Evolutionary conservation across 371 early-diverging fungal genomes (phyloP).

Genomic region (Basidiobolus meristosporus): DNA sequence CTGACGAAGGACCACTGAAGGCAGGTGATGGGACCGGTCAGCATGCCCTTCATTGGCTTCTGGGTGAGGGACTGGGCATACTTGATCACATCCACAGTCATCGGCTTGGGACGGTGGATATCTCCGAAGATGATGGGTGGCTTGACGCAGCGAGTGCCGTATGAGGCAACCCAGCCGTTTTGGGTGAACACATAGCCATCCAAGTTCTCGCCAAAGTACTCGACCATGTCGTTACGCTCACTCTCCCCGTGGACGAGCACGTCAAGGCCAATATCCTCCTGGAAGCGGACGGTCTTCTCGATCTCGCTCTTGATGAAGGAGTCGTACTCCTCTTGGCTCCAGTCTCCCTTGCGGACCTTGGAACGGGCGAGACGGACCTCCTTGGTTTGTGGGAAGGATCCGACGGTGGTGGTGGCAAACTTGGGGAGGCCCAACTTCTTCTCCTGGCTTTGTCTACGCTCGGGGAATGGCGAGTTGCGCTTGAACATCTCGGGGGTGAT

Average conservation of each 20-base stretch:
- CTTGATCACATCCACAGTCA: constrained; percentile 68
- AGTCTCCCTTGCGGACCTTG: constrained; percentile 68
- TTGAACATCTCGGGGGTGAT: constrained; percentile 52
- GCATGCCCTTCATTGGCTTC: constrained; percentile 96
- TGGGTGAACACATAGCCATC: constrained; percentile 81
- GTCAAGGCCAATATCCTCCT: constrained; percentile 76
- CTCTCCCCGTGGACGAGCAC: constrained; percentile 93
- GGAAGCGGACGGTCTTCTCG: constrained; percentile 62
- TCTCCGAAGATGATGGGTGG: constrained; percentile 85
- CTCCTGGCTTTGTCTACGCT: constrained; percentile 58
- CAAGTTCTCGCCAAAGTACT: constrained; percentile 57
- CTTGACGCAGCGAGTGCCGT: constrained; percentile 90
- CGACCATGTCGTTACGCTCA: constrained; percentile 96
- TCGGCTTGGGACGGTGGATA: constrained; percentile 71
- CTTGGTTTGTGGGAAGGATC: constrained; percentile 95
- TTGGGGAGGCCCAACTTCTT: constrained; percentile 62
- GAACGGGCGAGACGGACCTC: constrained; percentile 84
- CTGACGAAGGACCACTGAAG: constrained; percentile 95
- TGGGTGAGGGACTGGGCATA: constrained; percentile 83
- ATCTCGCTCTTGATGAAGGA: constrained; percentile 76
- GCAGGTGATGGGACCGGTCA: constrained; percentile 86
- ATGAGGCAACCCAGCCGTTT: constrained; percentile 94
- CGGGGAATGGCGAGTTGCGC: constrained; percentile 51
- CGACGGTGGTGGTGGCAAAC: constrained; percentile 94
- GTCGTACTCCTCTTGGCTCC: constrained; percentile 49